phyloP scores from a whole-genome alignment of 2,329 filamentous ascomycete genomes.

The Fusarium buharicum region DNA sequence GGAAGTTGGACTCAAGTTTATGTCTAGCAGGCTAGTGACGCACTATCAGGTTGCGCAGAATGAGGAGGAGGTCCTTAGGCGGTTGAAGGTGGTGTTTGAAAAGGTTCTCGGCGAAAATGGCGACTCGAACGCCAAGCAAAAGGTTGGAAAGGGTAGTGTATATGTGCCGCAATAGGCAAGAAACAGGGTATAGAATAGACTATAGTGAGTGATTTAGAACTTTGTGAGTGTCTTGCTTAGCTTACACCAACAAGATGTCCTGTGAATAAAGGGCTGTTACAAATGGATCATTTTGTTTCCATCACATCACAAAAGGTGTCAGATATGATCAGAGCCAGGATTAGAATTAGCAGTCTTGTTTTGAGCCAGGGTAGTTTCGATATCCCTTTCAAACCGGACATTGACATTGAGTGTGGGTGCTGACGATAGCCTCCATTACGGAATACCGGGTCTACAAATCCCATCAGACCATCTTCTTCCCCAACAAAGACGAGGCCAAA shows the following conservation, averaged over 20 bases:
- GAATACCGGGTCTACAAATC: no score
- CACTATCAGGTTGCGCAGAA: conserved; percentile 71
- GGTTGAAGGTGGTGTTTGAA: conserved; percentile 66
- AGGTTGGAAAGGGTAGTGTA: conserved; percentile 43
- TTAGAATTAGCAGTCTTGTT: conserved; percentile 13
- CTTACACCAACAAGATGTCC: no score
- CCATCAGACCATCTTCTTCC: no score
- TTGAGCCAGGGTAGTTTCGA: not conserved
- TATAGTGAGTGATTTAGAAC: not conserved
- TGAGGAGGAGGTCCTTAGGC: conserved; percentile 67
- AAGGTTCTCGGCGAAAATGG: conserved; percentile 45
- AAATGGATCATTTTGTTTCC: not conserved
- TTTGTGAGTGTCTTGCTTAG: no score
- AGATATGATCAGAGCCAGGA: conserved; percentile 22
- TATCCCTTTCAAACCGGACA: no score
- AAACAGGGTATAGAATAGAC: not conserved
- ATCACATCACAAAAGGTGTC: not conserved
- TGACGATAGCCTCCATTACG: conserved; percentile 3
- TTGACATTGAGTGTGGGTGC: not conserved
- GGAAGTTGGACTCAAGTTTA: conserved; percentile 56
- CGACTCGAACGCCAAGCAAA: conserved; percentile 16
- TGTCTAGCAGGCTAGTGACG: conserved; percentile 57
- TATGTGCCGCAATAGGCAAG: conserved; percentile 37
- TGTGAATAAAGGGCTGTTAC: not conserved
- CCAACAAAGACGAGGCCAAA: not conserved